phyloP scores from a whole-genome alignment of 192 early-diverging fungal species.

The Backusella tarrabulga region DNA sequence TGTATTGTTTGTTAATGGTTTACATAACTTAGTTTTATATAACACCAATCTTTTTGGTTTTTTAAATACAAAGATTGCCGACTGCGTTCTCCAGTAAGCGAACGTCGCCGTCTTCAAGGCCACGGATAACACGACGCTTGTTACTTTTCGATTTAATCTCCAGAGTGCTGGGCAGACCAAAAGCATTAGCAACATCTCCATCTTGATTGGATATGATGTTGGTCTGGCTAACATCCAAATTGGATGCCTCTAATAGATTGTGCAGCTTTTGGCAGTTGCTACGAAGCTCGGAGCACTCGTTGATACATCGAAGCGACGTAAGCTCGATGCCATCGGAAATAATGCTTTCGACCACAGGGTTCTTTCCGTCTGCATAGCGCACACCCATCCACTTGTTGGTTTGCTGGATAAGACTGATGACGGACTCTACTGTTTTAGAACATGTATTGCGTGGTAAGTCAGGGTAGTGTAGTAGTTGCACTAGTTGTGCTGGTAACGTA shows the following conservation, averaged over 20 bases:
- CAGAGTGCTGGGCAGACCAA: slow-evolving; percentile 10
- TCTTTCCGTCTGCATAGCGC: background rate
- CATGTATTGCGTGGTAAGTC: background rate
- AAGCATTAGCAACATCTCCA: background rate
- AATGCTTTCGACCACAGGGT: background rate
- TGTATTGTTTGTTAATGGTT: too few species aligned
- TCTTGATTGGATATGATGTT: background rate
- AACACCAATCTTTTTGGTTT: background rate
- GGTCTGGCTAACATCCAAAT: background rate
- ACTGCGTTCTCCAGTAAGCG: slow-evolving; percentile 31
- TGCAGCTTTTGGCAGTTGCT: background rate
- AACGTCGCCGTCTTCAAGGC: slow-evolving; percentile 33
- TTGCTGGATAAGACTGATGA: slow-evolving; percentile 28
- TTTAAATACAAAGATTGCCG: slow-evolving; percentile 16
- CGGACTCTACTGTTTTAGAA: slow-evolving; percentile 22
- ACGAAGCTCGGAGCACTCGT: background rate
- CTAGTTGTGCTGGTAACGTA: slow-evolving; percentile 4
- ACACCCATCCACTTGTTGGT: slow-evolving; percentile 17
- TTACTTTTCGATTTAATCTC: slow-evolving; percentile 10
- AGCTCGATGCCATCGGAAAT: background rate
- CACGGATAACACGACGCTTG: slow-evolving; percentile 27
- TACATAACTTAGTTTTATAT: too few species aligned
- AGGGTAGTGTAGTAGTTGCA: slow-evolving; percentile 6
- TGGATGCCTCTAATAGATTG: background rate
- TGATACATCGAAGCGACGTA: background rate